phyloP scores from a whole-genome alignment of 805 yeast genomes.

The Ogataea henricii region DNA sequence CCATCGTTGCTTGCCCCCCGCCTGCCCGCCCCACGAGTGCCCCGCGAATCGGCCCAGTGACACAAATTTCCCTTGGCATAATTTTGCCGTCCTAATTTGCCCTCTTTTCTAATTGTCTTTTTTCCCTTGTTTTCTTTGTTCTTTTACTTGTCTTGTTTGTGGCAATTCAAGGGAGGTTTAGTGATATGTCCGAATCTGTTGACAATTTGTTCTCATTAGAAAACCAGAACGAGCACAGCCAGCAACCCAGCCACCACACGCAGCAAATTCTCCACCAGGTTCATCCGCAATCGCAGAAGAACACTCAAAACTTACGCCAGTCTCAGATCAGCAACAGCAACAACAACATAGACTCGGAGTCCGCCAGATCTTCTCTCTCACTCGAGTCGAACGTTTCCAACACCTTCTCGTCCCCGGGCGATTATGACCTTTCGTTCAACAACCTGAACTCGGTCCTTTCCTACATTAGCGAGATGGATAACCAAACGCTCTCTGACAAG shows the following conservation, averaged over 20 bases:
- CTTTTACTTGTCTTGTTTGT: not conserved
- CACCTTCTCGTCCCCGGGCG: constrained; percentile 19
- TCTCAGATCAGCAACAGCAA: not conserved
- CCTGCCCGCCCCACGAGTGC: constrained; percentile 2
- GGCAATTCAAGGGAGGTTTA: not conserved
- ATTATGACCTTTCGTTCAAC: constrained; percentile 17
- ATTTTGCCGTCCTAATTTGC: constrained; percentile 4
- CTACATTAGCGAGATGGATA: constrained; percentile 23
- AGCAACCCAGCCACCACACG: constrained; percentile 3
- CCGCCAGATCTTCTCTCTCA: constrained; percentile 26
- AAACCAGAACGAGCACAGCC: constrained; percentile 4
- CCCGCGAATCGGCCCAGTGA: constrained; percentile 7
- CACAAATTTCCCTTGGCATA: constrained; percentile 3
- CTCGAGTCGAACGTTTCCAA: constrained; percentile 21
- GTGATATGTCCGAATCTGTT: constrained; percentile 11
- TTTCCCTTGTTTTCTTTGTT: constrained; percentile 1
- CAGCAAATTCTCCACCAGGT: not conserved
- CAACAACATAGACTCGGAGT: constrained; percentile 13
- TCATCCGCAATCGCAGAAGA: not conserved
- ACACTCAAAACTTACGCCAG: constrained; percentile 1
- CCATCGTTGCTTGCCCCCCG: not conserved
- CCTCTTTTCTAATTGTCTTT: constrained; percentile 3
- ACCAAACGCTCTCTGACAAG: constrained; percentile 20
- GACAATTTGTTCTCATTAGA: constrained; percentile 5
- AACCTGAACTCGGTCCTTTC: constrained; percentile 20